Evolutionary conservation across 163 green algal genomes (phyloP).

Genomic region (Chlamydomonas reinhardtii): DNA sequence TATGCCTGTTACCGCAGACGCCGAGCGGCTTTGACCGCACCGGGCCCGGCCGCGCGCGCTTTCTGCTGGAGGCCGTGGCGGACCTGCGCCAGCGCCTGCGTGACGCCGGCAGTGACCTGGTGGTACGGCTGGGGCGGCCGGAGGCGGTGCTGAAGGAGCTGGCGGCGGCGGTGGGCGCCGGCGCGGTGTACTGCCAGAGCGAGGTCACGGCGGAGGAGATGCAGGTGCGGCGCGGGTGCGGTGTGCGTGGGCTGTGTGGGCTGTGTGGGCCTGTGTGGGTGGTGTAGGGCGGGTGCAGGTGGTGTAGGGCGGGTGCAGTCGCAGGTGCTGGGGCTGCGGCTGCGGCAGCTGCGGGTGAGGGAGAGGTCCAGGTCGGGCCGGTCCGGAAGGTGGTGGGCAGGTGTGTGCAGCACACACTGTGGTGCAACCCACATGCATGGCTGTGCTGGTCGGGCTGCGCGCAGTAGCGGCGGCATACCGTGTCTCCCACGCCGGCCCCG

Average conservation of each 20-base stretch:
- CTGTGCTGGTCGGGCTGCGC: no score
- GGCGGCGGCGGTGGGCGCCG: slow-evolving; percentile 55
- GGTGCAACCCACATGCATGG: no score
- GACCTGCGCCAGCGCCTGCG: slow-evolving; percentile 62
- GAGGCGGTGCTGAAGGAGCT: slow-evolving; percentile 66
- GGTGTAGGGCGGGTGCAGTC: background rate
- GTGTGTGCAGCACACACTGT: no score
- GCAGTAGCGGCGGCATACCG: no score
- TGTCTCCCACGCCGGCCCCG: no score
- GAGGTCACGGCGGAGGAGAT: slow-evolving; percentile 78
- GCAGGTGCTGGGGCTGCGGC: no score
- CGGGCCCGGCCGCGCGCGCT: slow-evolving; percentile 54
- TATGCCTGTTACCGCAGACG: slow-evolving; percentile 15
- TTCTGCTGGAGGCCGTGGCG: slow-evolving; percentile 47
- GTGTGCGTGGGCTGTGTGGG: no score
- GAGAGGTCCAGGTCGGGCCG: no score
- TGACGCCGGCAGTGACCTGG: slow-evolving; percentile 58
- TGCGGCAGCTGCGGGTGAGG: no score
- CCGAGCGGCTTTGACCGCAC: slow-evolving; percentile 60
- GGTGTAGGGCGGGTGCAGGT: no score
- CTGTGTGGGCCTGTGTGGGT: no score
- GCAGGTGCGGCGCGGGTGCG: slow-evolving; percentile 20
- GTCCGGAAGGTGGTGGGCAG: no score
- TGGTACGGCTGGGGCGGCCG: slow-evolving; percentile 52
- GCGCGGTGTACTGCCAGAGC: slow-evolving; percentile 67